Evolutionary conservation across 768 basidiomycete species (phyloP).

Genomic region (Sporobolomyces roseus): DNA sequence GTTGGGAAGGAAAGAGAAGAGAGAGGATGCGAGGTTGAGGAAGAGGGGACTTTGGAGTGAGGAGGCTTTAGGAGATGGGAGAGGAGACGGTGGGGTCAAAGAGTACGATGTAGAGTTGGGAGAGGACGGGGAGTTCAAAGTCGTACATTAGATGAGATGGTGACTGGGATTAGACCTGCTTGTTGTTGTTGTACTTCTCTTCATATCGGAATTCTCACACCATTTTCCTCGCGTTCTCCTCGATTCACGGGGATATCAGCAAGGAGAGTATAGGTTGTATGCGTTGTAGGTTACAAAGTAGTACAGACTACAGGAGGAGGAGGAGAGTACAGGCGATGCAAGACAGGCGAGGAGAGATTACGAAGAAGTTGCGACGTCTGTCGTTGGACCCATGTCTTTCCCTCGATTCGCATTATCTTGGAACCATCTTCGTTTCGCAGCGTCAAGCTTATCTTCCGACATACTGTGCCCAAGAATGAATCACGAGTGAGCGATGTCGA

Average conservation of each 20-base stretch:
- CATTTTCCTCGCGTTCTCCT: too few relatives aligned
- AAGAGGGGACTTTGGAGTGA: background rate
- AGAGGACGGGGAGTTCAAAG: constrained; percentile 20
- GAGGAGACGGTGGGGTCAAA: background rate
- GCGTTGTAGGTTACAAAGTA: background rate
- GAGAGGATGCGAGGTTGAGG: constrained; percentile 12
- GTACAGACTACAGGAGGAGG: background rate
- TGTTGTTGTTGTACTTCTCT: too few relatives aligned
- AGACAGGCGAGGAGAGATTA: background rate
- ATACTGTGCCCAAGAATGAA: constrained; percentile 15
- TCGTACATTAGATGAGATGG: background rate
- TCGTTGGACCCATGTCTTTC: background rate
- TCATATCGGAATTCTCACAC: too few relatives aligned
- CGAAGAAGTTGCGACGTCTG: background rate
- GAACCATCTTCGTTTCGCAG: constrained; percentile 33
- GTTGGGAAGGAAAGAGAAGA: constrained; percentile 5
- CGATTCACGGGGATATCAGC: too few relatives aligned
- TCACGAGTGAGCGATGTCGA: background rate
- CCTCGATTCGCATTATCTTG: constrained; percentile 23
- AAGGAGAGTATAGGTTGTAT: too few relatives aligned
- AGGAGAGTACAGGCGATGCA: background rate
- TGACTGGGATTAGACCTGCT: background rate
- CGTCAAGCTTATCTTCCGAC: constrained; percentile 35
- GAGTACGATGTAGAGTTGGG: constrained; percentile 31
- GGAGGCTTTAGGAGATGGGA: background rate